These are phyloP conservation scores for Magnusiomyces sp. DNA, from an alignment of 1,139 yeast genomes.

Conservation along the genomic window DNA sequence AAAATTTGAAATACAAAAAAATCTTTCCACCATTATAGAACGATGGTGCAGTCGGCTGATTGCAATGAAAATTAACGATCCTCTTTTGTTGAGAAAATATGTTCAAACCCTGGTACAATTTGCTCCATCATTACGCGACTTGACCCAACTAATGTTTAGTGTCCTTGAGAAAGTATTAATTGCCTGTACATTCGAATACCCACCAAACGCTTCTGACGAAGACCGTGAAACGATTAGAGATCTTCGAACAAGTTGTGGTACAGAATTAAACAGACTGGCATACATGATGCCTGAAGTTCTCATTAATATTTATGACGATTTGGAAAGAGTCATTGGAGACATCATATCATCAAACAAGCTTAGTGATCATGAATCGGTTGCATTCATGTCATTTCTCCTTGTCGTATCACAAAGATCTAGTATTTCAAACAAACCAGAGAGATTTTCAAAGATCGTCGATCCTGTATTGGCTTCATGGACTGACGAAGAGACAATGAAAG, in stretches of 20 bases:
- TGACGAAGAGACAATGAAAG: slow-evolving; percentile 82
- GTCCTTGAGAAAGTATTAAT: slow-evolving; percentile 81
- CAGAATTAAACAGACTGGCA: slow-evolving; percentile 87
- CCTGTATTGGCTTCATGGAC: slow-evolving; percentile 93
- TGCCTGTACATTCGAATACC: slow-evolving; percentile 80
- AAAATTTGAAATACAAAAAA: slow-evolving; percentile 47
- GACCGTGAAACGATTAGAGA: slow-evolving; percentile 78
- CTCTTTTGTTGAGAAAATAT: slow-evolving; percentile 72
- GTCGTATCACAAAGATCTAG: slow-evolving; percentile 87
- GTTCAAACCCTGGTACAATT: slow-evolving; percentile 94
- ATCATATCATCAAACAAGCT: slow-evolving; percentile 63
- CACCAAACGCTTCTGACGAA: slow-evolving; percentile 53
- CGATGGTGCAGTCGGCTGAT: slow-evolving; percentile 68
- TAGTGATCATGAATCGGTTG: slow-evolving; percentile 85
- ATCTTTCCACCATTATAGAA: slow-evolving; percentile 59
- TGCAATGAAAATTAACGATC: slow-evolving; percentile 69
- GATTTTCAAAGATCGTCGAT: slow-evolving; percentile 82
- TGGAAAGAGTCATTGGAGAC: slow-evolving; percentile 71
- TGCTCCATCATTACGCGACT: slow-evolving; percentile 82
- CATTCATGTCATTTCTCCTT: slow-evolving; percentile 81
- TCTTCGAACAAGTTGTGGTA: slow-evolving; percentile 85
- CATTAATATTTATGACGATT: slow-evolving; percentile 67
- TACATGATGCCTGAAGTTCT: slow-evolving; percentile 89
- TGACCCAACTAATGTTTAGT: slow-evolving; percentile 58
- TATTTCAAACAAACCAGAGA: slow-evolving; percentile 56